Evolutionary conservation across 148 eudicot species (phyloP).

Genomic region (Vaccinium myrtillus): DNA sequence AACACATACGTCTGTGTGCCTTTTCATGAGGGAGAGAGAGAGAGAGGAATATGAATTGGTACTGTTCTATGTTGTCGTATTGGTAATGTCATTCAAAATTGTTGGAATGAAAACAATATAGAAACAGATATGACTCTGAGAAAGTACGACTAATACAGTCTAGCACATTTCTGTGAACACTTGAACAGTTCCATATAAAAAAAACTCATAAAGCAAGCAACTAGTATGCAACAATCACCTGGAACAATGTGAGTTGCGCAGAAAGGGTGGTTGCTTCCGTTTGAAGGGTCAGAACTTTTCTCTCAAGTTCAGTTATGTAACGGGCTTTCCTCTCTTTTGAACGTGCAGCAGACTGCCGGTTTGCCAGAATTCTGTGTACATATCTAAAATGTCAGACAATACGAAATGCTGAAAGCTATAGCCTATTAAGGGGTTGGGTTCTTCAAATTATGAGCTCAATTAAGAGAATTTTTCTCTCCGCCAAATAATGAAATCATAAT

Average conservation of each 20-base stretch:
- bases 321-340: slow-evolving; percentile 93
- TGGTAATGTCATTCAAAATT: no score
- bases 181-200: neutral
- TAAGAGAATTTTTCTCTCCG: neutral
- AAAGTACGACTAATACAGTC: neutral
- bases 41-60: neutral
- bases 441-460: neutral
- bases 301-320: slow-evolving; percentile 81
- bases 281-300: slow-evolving; percentile 77
- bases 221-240: slow-evolving; percentile 43
- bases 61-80: neutral
- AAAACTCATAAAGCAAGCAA: slow-evolving; percentile 1
- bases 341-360: slow-evolving; percentile 96
- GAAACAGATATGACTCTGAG: neutral
- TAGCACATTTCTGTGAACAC: neutral
- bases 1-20: no score
- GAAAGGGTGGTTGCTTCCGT: slow-evolving; percentile 95
- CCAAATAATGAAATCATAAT: neutral
- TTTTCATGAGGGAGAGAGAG: neutral
- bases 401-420: neutral
- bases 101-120: neutral
- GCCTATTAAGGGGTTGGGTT: neutral
- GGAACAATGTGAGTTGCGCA: slow-evolving; percentile 73
- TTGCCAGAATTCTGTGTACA: slow-evolving; percentile 76
- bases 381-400: slow-evolving; percentile 5